Conservation (phyloP, 2,329 filamentous ascomycete genomes). For the Curvularia lunata region DNA sequence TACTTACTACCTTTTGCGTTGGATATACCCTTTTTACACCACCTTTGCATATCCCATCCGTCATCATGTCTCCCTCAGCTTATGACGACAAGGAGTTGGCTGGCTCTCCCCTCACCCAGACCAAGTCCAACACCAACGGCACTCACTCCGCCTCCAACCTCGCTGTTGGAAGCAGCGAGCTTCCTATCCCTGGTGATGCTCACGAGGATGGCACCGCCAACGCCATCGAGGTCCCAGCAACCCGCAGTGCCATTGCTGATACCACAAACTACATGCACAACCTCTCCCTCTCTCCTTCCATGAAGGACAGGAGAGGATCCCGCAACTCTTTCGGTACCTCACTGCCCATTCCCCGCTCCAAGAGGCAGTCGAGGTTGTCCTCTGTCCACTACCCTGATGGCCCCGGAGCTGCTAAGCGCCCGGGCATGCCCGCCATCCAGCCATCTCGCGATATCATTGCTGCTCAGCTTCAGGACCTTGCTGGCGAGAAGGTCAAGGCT, state of each 20-base stretch:
- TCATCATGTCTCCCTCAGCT: slow-evolving; percentile 56
- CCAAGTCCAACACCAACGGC: slow-evolving; percentile 34
- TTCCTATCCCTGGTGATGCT: slow-evolving; percentile 42
- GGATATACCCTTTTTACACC: slow-evolving; percentile 14
- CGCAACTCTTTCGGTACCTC: slow-evolving; percentile 78
- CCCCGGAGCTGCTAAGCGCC: slow-evolving; percentile 57
- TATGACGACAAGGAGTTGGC: slow-evolving; percentile 65
- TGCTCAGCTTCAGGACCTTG: slow-evolving; percentile 72
- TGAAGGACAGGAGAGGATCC: slow-evolving; percentile 70
- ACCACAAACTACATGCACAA: slow-evolving; percentile 74
- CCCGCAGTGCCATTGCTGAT: slow-evolving; percentile 71
- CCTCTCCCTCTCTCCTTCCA: slow-evolving; percentile 70
- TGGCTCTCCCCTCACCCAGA: slow-evolving; percentile 34
- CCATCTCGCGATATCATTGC: slow-evolving; percentile 71
- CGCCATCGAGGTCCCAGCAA: slow-evolving; percentile 73
- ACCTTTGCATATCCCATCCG: slow-evolving; percentile 9
- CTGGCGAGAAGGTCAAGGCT: slow-evolving; percentile 67
- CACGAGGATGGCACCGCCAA: slow-evolving; percentile 47
- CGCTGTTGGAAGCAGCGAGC: slow-evolving; percentile 42
- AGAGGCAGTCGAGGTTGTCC: slow-evolving; percentile 71
- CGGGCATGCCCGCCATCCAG: slow-evolving; percentile 65
- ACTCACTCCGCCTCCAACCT: slow-evolving; percentile 24
- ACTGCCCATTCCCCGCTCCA: slow-evolving; percentile 74
- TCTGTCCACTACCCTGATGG: slow-evolving; percentile 61
- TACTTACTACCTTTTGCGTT: slow-evolving; percentile 2